Base-by-base conservation (phyloP, 805 yeast species). In the Zygoascus bituminiphila region DNA sequence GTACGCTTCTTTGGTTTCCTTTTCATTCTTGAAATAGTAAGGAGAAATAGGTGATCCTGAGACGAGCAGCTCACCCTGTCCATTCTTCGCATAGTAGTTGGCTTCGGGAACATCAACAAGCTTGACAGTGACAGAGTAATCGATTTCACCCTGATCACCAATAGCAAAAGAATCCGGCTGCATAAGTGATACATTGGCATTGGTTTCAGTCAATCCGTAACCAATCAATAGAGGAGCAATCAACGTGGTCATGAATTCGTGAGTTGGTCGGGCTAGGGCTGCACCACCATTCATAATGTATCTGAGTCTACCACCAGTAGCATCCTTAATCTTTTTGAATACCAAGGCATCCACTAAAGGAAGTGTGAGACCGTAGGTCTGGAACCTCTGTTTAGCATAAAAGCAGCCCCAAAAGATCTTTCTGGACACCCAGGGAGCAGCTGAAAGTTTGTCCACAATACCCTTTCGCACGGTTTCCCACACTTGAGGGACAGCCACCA, bases 401-500 rank as follows among this genome's bases (percentile, higher is more conserved):
- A 72, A 88, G 8, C 95, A 91, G 24, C 79, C 74, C 98, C 98
- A 93, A 65, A 93, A 93, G 41, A 91, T 61, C 64, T 78, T 84
- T 69, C 88, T 95, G 26, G 77, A 74, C 21, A 81, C 57, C 14
- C 78, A 59, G 15, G 95, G 84, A 59, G 74, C 73, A 59, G 79
- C 76, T 56, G 74, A 71, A 56, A 93, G 77, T 70, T 89, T 88
- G 48, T 77, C 77, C 50, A 87, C 52, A 51, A 93, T 84, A 51
- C 98, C 98, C 73, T 93, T 93, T 67, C 89, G 84, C 52, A 93
- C 87, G 35, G 84, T 76, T 73, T 93, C 98, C 95, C 96, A 93
- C 46, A 93, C 97, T 4, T 98, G 96, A 15, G 97, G 97, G 49
- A 93, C 98, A 67, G 96, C 98, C 55, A 88, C 96, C 96, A 93